Evolutionary conservation across 768 basidiomycete genomes (phyloP), one percentile per base, ranked within the genome.

Genomic region (Strobilomyces dryophilus): DNA sequence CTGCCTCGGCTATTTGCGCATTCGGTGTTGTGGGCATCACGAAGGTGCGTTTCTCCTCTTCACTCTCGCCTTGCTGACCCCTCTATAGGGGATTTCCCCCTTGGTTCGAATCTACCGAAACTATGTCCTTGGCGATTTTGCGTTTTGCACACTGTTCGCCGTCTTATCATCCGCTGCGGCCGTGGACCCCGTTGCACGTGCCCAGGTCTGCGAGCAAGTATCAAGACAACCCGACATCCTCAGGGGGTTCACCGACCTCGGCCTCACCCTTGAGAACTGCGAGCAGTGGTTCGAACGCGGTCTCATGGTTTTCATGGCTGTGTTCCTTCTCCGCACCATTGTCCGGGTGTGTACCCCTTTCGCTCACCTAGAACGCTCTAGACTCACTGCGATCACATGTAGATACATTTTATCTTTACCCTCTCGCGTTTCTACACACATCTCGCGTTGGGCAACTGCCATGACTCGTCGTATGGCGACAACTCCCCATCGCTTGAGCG

Each of bases 31-130:
- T 75, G 14, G 89, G 89, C n/a, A 79, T 87, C 52, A 62, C 84
- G 60, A 84, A 82, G 74, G 89, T 88, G 52, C 41, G 73, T 71
- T 37, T 55, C 37, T 24, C n/a, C 21, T 24, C 37, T 18, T 7
- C 29, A 35, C 17, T 26, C 29, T 35, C 11, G 24, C 26, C 17
- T 47, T 1, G 42, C 51, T 57, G 9, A 52, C 29, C 24, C 21
- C 15, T 18, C n/a, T 12, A 11, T 58, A 91, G 89, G 79, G 74
- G 63, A 79, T 80, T 55, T 74, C 83, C 5, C 71, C 81, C 1
- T 80, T 83, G 57, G 81, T 92, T 47, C 85, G 86, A 50, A 83
- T 92, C 60, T 92, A 89, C 72, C 83, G 89, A 56, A 88, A 89
- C 73, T 90, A 85, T 58, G 82, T 87, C 51, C 82, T 89, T 57